Conservation (phyloP, 805 yeast genomes). For the Barnettozyma vustinii region DNA sequence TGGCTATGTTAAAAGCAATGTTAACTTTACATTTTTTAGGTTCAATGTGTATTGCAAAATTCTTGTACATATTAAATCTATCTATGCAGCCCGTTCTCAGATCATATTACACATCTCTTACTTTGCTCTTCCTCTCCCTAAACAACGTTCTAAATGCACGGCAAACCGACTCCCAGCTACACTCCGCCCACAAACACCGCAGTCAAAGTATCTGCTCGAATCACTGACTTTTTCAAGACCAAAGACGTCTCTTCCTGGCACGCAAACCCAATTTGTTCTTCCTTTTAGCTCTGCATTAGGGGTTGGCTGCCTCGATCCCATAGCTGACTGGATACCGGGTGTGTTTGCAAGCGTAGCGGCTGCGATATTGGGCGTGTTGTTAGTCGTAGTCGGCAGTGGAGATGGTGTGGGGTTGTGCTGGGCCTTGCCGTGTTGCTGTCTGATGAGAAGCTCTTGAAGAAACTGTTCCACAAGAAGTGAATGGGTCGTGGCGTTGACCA, state of each 20-base stretch:
- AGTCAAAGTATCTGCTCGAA: constrained; percentile 57
- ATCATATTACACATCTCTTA: constrained; percentile 16
- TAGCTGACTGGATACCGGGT: neutral
- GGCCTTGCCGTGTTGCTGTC: constrained; percentile 5
- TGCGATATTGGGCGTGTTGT: neutral
- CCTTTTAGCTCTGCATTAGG: constrained; percentile 16
- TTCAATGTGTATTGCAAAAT: no score
- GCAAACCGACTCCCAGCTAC: constrained; percentile 92
- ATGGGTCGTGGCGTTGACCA: constrained; percentile 6
- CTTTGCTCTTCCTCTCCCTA: constrained; percentile 58
- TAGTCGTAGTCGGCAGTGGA: neutral
- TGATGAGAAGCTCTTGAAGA: constrained; percentile 4
- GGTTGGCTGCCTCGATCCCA: constrained; percentile 12
- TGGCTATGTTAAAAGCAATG: no score
- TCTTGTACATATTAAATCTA: no score
- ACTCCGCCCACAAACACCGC: constrained; percentile 78
- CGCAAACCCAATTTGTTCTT: constrained; percentile 16
- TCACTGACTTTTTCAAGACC: constrained; percentile 51
- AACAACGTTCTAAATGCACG: constrained; percentile 85
- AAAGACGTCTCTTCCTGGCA: constrained; percentile 35
- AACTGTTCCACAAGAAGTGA: constrained; percentile 5
- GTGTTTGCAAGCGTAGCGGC: neutral
- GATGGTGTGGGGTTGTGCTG: constrained; percentile 6
- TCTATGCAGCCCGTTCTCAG: neutral
- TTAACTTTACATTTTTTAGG: no score